Conservation (phyloP, 2,329 filamentous ascomycete species). For the Fusarium chuoi region DNA sequence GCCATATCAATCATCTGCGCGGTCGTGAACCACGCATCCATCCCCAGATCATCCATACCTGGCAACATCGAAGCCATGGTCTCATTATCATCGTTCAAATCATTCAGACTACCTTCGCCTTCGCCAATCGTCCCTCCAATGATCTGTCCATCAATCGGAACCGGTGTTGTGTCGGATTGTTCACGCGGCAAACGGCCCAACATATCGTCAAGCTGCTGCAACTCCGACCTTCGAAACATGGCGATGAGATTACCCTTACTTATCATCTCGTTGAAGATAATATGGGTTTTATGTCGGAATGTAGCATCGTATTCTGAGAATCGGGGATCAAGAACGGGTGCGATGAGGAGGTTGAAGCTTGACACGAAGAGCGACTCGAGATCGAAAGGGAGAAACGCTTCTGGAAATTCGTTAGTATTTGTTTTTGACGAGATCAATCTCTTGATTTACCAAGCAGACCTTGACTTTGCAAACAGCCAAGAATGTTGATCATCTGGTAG, state of each 20-base stretch:
- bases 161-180: not conserved
- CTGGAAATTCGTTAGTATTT: constrained; percentile 37
- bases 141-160: constrained; percentile 25
- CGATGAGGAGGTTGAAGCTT: constrained; percentile 54
- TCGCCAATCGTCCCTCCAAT: constrained; percentile 13
- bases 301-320: constrained; percentile 48
- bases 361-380: constrained; percentile 58
- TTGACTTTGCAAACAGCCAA: constrained; percentile 56
- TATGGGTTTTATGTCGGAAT: constrained; percentile 55
- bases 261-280: constrained; percentile 59
- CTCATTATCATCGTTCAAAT: constrained; percentile 20
- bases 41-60: constrained; percentile 36
- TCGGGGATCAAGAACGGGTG: constrained; percentile 49
- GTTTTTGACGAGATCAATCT: not conserved
- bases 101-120: not conserved
- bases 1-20: constrained; percentile 60
- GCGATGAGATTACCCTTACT: constrained; percentile 59
- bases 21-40: constrained; percentile 53
- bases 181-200: constrained; percentile 44
- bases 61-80: constrained; percentile 29
- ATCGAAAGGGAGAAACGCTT: constrained; percentile 61
- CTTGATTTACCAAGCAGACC: constrained; percentile 55
- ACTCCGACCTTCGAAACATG: constrained; percentile 55
- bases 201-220: constrained; percentile 57
- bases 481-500: constrained; percentile 50